A percentile compares a stretch with the other conserved stretches of the same genome.
These are phyloP conservation scores for Erythrophleum fordii DNA, from an alignment of 306 rosid species.

Conservation along the genomic window DNA sequence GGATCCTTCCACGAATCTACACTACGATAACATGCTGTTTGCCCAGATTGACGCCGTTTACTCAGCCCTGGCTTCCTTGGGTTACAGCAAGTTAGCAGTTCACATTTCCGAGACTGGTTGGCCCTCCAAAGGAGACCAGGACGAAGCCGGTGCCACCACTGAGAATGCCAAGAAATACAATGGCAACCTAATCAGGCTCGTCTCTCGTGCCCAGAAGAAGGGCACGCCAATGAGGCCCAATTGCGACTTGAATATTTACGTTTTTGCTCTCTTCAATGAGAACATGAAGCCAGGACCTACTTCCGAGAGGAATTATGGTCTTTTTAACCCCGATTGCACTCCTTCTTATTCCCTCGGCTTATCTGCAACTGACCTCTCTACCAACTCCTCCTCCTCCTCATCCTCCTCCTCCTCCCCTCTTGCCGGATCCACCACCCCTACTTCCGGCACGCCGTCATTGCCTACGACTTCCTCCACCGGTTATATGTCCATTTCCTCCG, in stretches of 20 bases:
- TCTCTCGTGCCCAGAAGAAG: conserved; percentile 48
- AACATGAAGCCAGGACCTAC: conserved; percentile 96
- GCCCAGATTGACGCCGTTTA: conserved; percentile 97
- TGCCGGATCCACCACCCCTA: conserved; percentile 18
- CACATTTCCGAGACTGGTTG: conserved; percentile 97
- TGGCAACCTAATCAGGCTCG: conserved; percentile 70
- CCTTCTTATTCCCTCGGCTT: conserved; percentile 72
- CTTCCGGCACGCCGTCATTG: conserved; percentile 36
- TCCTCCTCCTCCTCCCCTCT: background rate
- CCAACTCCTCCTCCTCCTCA: conserved; percentile 24
- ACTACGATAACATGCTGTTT: conserved; percentile 89
- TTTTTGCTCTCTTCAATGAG: conserved; percentile 91
- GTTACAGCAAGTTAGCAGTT: conserved; percentile 72
- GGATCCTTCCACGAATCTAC: conserved; percentile 72
- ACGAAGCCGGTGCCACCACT: conserved; percentile 78
- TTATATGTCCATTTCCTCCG: conserved; percentile 81
- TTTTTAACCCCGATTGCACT: conserved; percentile 85
- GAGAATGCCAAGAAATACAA: conserved; percentile 94
- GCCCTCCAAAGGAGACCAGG: conserved; percentile 93
- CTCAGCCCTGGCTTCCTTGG: conserved; percentile 59
- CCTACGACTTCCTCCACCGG: conserved; percentile 65
- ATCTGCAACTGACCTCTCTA: conserved; percentile 30
- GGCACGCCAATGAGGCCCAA: conserved; percentile 86
- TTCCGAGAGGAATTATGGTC: conserved; percentile 91
- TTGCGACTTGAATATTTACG: conserved; percentile 81